These are phyloP conservation scores for Panicum miliaceum DNA, from an alignment of 176 grass and related monocot genomes.

Conservation along the genomic window DNA sequence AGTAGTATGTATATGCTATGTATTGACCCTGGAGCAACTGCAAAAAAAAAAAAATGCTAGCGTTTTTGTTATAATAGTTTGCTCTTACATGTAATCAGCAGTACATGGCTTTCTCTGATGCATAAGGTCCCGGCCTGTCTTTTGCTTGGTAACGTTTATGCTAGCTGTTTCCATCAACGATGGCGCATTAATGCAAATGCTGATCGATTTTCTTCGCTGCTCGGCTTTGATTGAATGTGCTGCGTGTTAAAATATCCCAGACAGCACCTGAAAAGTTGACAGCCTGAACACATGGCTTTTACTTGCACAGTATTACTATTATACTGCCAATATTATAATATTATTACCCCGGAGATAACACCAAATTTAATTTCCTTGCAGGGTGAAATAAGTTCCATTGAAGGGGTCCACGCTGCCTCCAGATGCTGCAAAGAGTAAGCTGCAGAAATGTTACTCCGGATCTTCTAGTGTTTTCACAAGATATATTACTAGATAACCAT, in stretches of 20 bases:
- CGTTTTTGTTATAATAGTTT: neutral
- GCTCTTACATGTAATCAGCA: neutral
- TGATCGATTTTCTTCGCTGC: no score
- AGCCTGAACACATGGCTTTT: conserved; percentile 48
- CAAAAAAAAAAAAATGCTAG: neutral
- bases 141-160: no score
- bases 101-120: neutral
- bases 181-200: neutral
- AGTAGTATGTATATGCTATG: no score
- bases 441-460: neutral
- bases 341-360: neutral
- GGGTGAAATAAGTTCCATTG: conserved; percentile 69
- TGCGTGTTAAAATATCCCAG: conserved; percentile 46
- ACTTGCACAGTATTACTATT: neutral
- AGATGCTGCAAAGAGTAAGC: conserved; percentile 71
- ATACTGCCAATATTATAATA: conserved; percentile 7
- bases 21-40: neutral
- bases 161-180: neutral
- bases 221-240: no score
- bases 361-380: conserved; percentile 41
- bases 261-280: conserved; percentile 57
- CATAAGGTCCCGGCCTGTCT: neutral
- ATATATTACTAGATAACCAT: neutral
- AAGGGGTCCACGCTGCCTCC: conserved; percentile 64
- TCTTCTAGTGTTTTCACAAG: neutral